phyloP scores from a whole-genome alignment of 768 basidiomycete species.

The Suillus variegatus region DNA sequence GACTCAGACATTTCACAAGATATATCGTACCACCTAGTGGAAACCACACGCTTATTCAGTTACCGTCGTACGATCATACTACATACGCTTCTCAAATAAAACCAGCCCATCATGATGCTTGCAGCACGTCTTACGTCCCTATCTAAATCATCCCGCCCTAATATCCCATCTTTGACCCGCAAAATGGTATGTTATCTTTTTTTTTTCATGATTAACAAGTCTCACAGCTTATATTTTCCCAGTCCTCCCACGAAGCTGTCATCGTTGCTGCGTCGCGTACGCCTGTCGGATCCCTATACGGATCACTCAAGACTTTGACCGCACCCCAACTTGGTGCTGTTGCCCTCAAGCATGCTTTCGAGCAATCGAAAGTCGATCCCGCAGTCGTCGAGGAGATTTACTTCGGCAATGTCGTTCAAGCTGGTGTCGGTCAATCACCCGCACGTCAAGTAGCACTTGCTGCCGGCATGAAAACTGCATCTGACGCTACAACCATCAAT shows the following conservation, averaged over 20 bases:
- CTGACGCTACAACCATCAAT: slow-evolving; percentile 99
- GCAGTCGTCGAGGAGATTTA: slow-evolving; percentile 91
- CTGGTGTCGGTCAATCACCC: slow-evolving; percentile 96
- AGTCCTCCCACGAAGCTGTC: slow-evolving; percentile 75
- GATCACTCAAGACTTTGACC: slow-evolving; percentile 82
- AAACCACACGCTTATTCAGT: neutral
- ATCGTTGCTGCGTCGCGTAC: slow-evolving; percentile 94
- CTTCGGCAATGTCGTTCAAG: slow-evolving; percentile 98
- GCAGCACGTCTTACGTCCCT: slow-evolving; percentile 43
- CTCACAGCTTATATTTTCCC: slow-evolving; percentile 6
- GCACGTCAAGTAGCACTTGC: slow-evolving; percentile 95
- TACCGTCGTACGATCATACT: slow-evolving; percentile 3
- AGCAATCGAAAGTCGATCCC: slow-evolving; percentile 77
- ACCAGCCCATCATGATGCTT: slow-evolving; percentile 40
- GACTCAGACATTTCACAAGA: slow-evolving; percentile 1
- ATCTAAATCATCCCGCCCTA: slow-evolving; percentile 41
- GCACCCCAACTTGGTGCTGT: slow-evolving; percentile 89
- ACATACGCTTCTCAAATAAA: slow-evolving; percentile 19
- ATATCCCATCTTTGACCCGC: slow-evolving; percentile 37
- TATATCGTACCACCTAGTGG: neutral
- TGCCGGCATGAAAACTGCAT: slow-evolving; percentile 79
- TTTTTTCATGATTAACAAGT: neutral
- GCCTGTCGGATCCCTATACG: slow-evolving; percentile 92
- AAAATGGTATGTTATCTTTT: slow-evolving; percentile 50
- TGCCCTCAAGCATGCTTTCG: slow-evolving; percentile 90